phyloP scores from a whole-genome alignment of 2,329 filamentous ascomycete species.

The Phyllosticta paracitricarpa region DNA sequence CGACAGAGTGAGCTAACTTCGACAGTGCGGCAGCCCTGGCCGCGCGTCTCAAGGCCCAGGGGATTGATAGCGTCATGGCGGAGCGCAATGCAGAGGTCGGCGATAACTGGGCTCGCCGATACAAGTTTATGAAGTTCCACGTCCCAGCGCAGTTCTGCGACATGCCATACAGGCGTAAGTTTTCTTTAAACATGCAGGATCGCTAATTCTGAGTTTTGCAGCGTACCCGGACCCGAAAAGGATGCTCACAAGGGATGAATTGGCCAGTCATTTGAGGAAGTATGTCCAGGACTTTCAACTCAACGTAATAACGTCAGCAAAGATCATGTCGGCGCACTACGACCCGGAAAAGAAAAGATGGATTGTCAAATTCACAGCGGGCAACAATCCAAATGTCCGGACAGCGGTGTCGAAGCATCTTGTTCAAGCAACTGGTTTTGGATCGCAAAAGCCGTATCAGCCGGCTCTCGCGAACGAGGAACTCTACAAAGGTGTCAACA shows the following conservation, averaged over 20 bases:
- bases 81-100: conserved; percentile 27
- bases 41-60: conserved; percentile 31
- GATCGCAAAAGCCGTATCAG: conserved; percentile 14
- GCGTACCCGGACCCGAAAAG: conserved; percentile 2
- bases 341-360: conserved; percentile 16
- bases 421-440: conserved; percentile 13
- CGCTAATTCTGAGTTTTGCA: conserved; percentile 13
- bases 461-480: conserved; percentile 15
- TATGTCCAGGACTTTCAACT: conserved; percentile 22
- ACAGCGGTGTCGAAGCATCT: conserved; percentile 16
- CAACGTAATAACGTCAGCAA: conserved; percentile 22
- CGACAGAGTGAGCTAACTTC: background rate
- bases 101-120: conserved; percentile 32
- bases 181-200: background rate
- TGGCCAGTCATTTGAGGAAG: conserved; percentile 12
- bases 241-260: conserved; percentile 14
- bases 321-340: conserved; percentile 19
- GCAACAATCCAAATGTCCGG: background rate
- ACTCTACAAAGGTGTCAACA: conserved; percentile 16
- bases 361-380: conserved; percentile 16
- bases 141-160: conserved; percentile 28
- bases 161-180: conserved; percentile 26
- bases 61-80: conserved; percentile 27
- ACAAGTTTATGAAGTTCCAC: conserved; percentile 30
- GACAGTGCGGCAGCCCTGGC: conserved; percentile 20